Evolutionary conservation across 441 rosid genomes (phyloP), one percentile per base, ranked within the genome.

Genomic region (Pelargonium australe): DNA sequence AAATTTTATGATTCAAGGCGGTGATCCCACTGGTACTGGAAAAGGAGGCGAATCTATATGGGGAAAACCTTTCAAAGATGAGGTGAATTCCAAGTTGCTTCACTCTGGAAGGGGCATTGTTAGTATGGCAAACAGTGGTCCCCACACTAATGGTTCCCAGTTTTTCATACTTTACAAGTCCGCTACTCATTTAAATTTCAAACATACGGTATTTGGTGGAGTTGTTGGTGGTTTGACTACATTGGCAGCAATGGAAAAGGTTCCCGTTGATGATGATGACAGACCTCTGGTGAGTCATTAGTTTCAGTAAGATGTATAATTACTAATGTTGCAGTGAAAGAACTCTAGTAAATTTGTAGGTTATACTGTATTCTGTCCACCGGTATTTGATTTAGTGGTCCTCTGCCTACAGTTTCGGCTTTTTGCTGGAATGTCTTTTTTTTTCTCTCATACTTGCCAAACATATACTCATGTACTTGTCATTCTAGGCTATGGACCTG

Each of bases 1-100:
- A 86, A 95, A 89, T 85, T 95, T 92, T 77, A 95, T 90, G 97
- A 90, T 95, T 79, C 99, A 95, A 86, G 97, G 97, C 34, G 96
- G 99, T 63, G 97, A 95, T 81, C 99, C 99, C 66, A 92, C 95
- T 69, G 92, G 99, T 20, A 91, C 95, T 55, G 96, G 97, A 75
- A 84, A 51, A 75, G 97, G 97, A 72, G 97, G 97, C 17, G 88
- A 95, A 81, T 91, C 97, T 3, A 92, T 92, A 60, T 92, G 97
- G 97, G 97, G 96, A 58, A 90, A 90, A 80, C 91, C 96, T 74
- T 95, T 90, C 84, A 90, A 92, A 75, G 97, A 90, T 72, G 99
- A 95, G 75, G 66, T 82, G 23, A 90, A 95, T 82, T 90, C 97
- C 45, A 95, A 95, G 82, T 82, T 89, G 78, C 85, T 91, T 75